Conservation (phyloP, 176 grass and related monocot species). For the Zea luxurians region DNA sequence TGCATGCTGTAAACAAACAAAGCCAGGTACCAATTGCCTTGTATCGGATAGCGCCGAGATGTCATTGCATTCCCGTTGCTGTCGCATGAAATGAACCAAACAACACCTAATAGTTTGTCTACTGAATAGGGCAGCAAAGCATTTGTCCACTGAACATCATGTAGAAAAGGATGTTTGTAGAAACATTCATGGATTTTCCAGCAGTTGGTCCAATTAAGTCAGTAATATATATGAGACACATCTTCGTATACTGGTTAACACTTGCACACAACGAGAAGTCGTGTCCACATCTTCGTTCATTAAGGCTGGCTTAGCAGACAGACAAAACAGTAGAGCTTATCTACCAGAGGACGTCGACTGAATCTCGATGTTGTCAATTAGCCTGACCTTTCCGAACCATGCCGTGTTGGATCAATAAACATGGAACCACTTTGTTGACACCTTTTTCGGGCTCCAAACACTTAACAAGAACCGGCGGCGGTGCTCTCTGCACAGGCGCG, state of each 20-base stretch:
- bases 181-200: constrained; percentile 24
- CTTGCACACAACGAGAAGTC: too few relatives aligned
- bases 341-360: neutral
- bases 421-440: too few relatives aligned
- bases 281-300: neutral
- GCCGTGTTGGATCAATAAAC: constrained; percentile 9
- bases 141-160: neutral
- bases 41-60: too few relatives aligned
- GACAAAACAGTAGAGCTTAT: neutral
- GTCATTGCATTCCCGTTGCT: too few relatives aligned
- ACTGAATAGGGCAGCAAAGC: constrained; percentile 7
- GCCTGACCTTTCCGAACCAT: constrained; percentile 78
- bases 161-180: constrained; percentile 2
- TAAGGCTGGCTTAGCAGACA: neutral
- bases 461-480: too few relatives aligned
- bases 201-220: neutral
- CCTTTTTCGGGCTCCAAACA: too few relatives aligned
- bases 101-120: neutral
- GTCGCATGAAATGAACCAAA: too few relatives aligned
- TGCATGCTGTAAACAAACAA: too few relatives aligned
- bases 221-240: neutral
- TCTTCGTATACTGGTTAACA: too few relatives aligned
- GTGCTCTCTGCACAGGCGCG: too few relatives aligned
- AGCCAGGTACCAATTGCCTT: too few relatives aligned
- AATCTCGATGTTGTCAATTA: constrained; percentile 88